These are phyloP conservation scores for Celoporthe dispersa DNA, from an alignment of 2,329 filamentous ascomycete genomes.

Conservation along the genomic window DNA sequence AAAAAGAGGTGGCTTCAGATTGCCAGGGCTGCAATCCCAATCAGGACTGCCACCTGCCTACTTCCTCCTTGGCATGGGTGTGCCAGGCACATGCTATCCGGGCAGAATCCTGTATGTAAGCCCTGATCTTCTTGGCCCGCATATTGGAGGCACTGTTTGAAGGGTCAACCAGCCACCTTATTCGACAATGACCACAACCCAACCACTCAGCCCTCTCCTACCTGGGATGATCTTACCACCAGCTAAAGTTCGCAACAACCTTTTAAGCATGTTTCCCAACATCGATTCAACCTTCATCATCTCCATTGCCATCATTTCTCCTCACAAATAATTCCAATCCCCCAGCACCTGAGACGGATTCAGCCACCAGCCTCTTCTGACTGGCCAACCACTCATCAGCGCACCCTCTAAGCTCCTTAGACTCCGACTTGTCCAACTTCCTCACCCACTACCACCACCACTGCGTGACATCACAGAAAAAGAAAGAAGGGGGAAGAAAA, in stretches of 20 bases:
- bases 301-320: not conserved
- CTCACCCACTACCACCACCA: not conserved
- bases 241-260: conserved; percentile 18
- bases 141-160: conserved; percentile 6
- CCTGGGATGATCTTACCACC: conserved; percentile 24
- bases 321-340: not conserved
- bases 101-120: conserved; percentile 9
- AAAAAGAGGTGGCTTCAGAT: not conserved
- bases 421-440: not conserved
- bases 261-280: not conserved
- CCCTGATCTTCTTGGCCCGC: conserved; percentile 15
- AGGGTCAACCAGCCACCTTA: conserved; percentile 27
- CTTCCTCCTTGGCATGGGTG: not conserved
- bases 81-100: not conserved
- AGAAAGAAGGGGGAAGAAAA: not conserved
- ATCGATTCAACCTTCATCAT: not conserved
- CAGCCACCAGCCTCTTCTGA: not conserved
- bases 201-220: conserved; percentile 14
- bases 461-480: conserved; percentile 8
- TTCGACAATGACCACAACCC: conserved; percentile 17
- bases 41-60: not conserved
- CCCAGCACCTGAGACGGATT: not conserved
- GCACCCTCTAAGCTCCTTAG: conserved; percentile 1
- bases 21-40: not conserved
- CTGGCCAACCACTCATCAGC: not conserved